Evolutionary conservation across 768 basidiomycete genomes (phyloP), one percentile per base, ranked within the genome.

Genomic region (Lanmaoa pseudosensibilis): DNA sequence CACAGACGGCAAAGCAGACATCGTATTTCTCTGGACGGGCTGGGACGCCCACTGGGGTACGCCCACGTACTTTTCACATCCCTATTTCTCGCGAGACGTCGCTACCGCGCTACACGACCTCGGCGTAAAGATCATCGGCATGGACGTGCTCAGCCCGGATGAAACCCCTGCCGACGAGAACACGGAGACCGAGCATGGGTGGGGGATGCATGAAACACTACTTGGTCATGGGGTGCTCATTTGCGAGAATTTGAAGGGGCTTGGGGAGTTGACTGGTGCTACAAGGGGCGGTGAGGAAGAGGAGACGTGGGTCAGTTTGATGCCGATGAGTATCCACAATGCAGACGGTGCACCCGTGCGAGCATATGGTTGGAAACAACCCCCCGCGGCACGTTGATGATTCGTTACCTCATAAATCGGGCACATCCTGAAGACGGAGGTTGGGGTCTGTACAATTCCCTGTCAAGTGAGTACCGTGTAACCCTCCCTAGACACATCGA

Each of bases 401-500:
- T n/a, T n/a, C n/a, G n/a, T n/a, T n/a, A n/a, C n/a, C n/a, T n/a
- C n/a, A n/a, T n/a, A n/a, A n/a, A n/a, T n/a, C n/a, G n/a, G 27
- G 84, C 88, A 7, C 78, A 90, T 60, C 79, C 82, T 7, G 86
- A 90, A 34, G 92, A 95, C 50, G 93, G 94, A 23, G 97, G 97
- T 3, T 98, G 96, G 97, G 97, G 97, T 66, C 81, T 99, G 95
- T 97, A 66, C 27, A 33, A 18, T 46, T 1, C 5, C 43, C 48
- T 39, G 16, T 34, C 53, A 18, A 49, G 30, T 8, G 50, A 13
- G 16, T 25, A 19, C 25, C 55, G 23, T 32, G 33, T 52, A 49
- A 54, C n/a, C 25, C 23, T n/a, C 47, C 36, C 19, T 61, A 98
- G 96, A 48, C 97, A 99, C 63, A 87, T 94, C 38, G 94, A 97